Evolutionary conservation across 2,329 filamentous ascomycete species (phyloP).

Genomic region (Huntiella moniliformis): DNA sequence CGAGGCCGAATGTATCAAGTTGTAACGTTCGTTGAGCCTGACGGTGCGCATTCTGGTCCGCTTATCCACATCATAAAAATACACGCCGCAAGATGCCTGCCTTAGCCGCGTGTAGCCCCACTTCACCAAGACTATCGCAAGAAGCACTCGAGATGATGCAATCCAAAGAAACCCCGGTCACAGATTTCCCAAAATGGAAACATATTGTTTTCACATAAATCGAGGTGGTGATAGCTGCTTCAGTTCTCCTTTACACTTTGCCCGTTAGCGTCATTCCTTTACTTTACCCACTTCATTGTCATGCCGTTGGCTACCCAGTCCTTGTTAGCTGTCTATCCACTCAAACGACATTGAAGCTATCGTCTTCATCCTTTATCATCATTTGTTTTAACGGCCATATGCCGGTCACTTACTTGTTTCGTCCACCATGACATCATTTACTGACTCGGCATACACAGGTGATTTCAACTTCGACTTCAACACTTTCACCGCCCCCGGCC

Average conservation of each 20-base stretch:
- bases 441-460: slow-evolving; percentile 7
- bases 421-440: slow-evolving; percentile 8
- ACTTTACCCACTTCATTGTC: no score
- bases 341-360: background rate
- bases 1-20: background rate
- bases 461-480: slow-evolving; percentile 21
- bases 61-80: no score
- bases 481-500: slow-evolving; percentile 17
- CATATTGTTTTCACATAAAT: slow-evolving; percentile 13
- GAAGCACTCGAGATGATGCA: slow-evolving; percentile 31
- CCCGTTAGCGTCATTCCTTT: no score
- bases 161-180: slow-evolving; percentile 37
- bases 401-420: background rate
- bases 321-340: background rate
- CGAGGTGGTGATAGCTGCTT: no score
- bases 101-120: background rate
- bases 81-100: no score
- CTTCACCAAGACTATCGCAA: slow-evolving; percentile 20
- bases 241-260: no score
- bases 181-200: slow-evolving; percentile 9
- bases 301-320: background rate
- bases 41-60: no score
- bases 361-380: background rate
- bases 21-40: background rate
- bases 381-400: background rate